phyloP scores from a whole-genome alignment of 495 filamentous ascomycete species.

The Melanomma pulvis-pyrius region DNA sequence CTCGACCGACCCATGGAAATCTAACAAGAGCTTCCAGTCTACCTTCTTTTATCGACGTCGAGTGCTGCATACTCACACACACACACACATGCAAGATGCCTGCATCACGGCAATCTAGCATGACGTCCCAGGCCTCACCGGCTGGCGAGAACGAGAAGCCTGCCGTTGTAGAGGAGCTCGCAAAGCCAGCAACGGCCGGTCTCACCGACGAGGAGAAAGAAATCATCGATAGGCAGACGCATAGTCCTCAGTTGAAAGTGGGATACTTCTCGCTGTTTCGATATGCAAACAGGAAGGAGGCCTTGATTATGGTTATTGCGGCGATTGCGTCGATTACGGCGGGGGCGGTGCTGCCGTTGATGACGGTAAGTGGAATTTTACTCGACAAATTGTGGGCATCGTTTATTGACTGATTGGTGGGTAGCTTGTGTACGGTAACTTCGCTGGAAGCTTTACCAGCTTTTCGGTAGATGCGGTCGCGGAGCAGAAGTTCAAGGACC shows the following conservation, averaged over 20 bases:
- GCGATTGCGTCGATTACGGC: constrained; percentile 25
- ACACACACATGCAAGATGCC: not conserved
- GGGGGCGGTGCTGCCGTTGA: constrained; percentile 35
- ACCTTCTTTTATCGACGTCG: too few species aligned
- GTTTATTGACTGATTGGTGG: not conserved
- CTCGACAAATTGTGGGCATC: not conserved
- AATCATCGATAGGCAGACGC: constrained; percentile 31
- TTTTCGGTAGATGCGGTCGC: constrained; percentile 16
- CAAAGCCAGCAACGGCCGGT: not conserved
- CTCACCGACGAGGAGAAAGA: constrained; percentile 15
- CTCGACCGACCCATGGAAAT: too few species aligned
- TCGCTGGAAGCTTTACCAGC: constrained; percentile 31
- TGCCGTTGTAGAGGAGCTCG: not conserved
- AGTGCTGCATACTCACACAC: not conserved
- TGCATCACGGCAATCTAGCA: not conserved
- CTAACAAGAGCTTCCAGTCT: too few species aligned
- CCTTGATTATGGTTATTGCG: constrained; percentile 29
- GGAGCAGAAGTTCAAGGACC: constrained; percentile 21
- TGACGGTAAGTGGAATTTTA: constrained; percentile 25
- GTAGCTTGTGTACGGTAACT: constrained; percentile 33
- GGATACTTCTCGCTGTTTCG: constrained; percentile 34
- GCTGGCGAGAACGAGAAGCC: not conserved
- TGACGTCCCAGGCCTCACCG: not conserved
- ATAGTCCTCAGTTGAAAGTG: constrained; percentile 23
- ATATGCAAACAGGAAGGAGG: constrained; percentile 34